Evolutionary conservation across 1,284 basidiomycete genomes (phyloP), one percentile per base, ranked within the genome.

Genomic region (Ustilago loliicola): DNA sequence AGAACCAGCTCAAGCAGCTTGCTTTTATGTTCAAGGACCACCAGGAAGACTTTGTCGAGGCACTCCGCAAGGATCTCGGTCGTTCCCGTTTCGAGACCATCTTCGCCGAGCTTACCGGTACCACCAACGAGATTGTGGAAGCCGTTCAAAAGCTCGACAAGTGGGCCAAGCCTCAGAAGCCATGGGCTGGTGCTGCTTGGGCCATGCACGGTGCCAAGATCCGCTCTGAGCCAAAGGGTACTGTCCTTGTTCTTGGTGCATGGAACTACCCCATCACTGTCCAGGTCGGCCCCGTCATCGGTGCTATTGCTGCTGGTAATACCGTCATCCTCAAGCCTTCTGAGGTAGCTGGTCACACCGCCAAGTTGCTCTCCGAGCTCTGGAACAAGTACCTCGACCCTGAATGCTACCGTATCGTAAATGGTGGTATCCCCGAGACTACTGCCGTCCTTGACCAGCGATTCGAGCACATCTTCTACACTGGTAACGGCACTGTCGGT

Each of bases 361-460:
- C 91, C 25, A 87, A 90, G 27, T 88, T 96, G 11, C 85, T 95
- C 17, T 89, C 91, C 0, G 91, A 93, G 79, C 90, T 96, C 3
- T 67, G 94, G 19, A 91, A 91, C 4, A 91, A 93, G 83, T 96
- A 98, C 84, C 86, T 98, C 72, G 95, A 96, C 86, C 87, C 89
- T 0, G 91, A 92, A 55, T 87, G 92, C 5, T 90, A 91, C 59
- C 88, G 90, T 0, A 89, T 96, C 58, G 91, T 96, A 38, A 91
- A 93, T 76, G 95, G 95, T 5, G 92, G 87, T 38, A 87, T 94
- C 1, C 88, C 91, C 0, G 92, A 95, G 86, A 91, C 92, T 0
- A 92, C 92, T 34, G 92, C 90, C 89, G 85, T 95, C 6, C 89
- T 97, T 11, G 92, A 94, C 80, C 88, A 94, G 42, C 90, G 89